Base-by-base conservation (phyloP, 768 basidiomycete genomes). In the Russula sp. region DNA sequence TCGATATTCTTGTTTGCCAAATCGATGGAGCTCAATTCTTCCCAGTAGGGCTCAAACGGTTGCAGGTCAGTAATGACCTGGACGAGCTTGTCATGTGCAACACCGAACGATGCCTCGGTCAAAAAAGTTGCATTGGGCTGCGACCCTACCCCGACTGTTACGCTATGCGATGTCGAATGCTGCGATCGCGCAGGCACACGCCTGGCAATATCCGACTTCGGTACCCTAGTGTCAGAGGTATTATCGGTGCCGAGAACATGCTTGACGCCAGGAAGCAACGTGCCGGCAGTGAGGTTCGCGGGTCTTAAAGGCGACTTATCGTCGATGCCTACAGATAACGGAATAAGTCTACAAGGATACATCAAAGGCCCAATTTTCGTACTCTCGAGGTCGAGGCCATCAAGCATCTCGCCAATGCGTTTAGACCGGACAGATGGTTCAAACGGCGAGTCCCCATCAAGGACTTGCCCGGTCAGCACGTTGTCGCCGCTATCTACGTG, bases 41-140 rank as follows among this genome's bases (percentile, higher is more conserved):
- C 95, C 97, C 97, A 99, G 72, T 92, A 82, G 26, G 95, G 94
- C 72, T 94, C 92, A 75, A 91, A 97, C 22, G 95, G 94, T 72
- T 94, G 89, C 14, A 94, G 85, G 71, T 98, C 94, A 49, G 95
- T 98, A 72, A 99, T 92, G 70, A 92, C 86, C 73, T 91, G 85
- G 2, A 98, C 89, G 6, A 99, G 83, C 51, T 84, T 83, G 73
- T 98, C 96, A 70, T 92, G 92, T n/a, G 94, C 84, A 50, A 98
- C 87, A 18, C 85, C 93, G 73, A 99, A 99, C 48, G 95, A 98
- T 72, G 95, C 98, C 72, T 98, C 95, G 13, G 96, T 98, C 67
- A 98, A 79, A 78, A 89, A 96, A 0, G 88, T 89, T 10, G 79
- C 82, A 67, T 88, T 79, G 16, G 60, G 68, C 48, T 63, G 70